Base-by-base conservation (phyloP, 2,329 filamentous ascomycete species). In the Sporothrix protearum region DNA sequence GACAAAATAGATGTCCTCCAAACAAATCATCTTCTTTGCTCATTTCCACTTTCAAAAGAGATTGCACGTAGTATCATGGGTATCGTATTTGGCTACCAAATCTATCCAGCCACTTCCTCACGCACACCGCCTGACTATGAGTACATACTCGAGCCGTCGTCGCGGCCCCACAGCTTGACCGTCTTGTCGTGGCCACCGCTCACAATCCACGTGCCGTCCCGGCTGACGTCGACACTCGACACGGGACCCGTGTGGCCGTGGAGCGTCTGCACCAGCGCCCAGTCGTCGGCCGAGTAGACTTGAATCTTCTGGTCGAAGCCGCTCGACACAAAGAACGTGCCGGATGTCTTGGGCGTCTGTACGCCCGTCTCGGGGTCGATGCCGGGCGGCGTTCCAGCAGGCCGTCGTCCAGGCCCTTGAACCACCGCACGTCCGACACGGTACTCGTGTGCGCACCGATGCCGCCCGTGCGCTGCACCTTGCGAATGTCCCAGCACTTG, bases 261-360 rank as follows among this genome's bases (percentile, higher is more conserved):
- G 72, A 99, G 83, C 19, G 90, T 93, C 81, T 97, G 96, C 73
- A 94, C 89, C 72, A 97, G 82, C 0, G 92, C 91, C 94, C 96
- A 99, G 81, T 99, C 95, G 79, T 99, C 96, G 1, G 94, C 94
- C 7, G 94, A 97, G 81, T 96, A 98, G 76, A 99, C 87, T 79
- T 97, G 97, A 81, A 99, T 91, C 76, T 94, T 95, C 80, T 92
- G 93, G 82, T 99, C 96, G 78, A 98, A 98, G 0, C 96, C 96
- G 76, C 91, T 89, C 2, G 90, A 94, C 2, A 97, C 91, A 75
- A 99, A 91, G 81, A 97, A 97, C 0, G 94, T 97, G 63, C 94
- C 92, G 0, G 93, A 91, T 78, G 94, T 96, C 82, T 93, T 95
- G 12, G 94, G 94, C 63, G 87, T 79, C 73, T 83, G 86, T 30